Evolutionary conservation across 805 yeast genomes (phyloP).

Genomic region (Barnettozyma populi): DNA sequence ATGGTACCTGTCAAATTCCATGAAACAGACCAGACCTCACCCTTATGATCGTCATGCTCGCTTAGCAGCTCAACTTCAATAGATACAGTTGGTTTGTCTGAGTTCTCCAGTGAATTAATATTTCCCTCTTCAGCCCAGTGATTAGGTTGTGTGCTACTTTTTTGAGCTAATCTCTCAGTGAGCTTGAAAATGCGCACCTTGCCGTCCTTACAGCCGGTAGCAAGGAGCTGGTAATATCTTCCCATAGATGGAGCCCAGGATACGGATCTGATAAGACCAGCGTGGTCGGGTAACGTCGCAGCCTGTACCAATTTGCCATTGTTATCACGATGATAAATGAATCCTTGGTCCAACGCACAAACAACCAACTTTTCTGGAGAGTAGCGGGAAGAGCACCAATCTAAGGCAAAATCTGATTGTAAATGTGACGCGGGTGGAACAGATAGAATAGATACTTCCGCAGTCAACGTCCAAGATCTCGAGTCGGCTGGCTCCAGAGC

Average conservation of each 20-base stretch:
- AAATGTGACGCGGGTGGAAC: slow-evolving; percentile 73
- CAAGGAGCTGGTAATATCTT: slow-evolving; percentile 76
- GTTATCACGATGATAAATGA: slow-evolving; percentile 56
- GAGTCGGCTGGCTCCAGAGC: slow-evolving; percentile 87
- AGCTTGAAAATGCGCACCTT: slow-evolving; percentile 79
- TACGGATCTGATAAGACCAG: slow-evolving; percentile 80
- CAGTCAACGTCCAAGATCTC: slow-evolving; percentile 71
- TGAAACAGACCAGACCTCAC: slow-evolving; percentile 93
- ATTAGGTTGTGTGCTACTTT: background rate
- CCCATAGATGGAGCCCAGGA: slow-evolving; percentile 98
- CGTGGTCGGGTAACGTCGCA: slow-evolving; percentile 74
- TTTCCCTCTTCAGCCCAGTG: slow-evolving; percentile 15
- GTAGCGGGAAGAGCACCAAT: slow-evolving; percentile 89
- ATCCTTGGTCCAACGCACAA: slow-evolving; percentile 82
- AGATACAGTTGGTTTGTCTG: slow-evolving; percentile 24
- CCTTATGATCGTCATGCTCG: slow-evolving; percentile 68
- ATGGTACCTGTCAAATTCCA: slow-evolving; percentile 96
- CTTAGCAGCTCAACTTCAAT: slow-evolving; percentile 55
- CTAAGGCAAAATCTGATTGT: slow-evolving; percentile 78
- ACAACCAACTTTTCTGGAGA: slow-evolving; percentile 76
- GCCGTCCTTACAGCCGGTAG: slow-evolving; percentile 97
- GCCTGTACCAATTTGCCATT: slow-evolving; percentile 49
- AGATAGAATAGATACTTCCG: slow-evolving; percentile 61
- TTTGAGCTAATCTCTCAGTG: slow-evolving; percentile 33
- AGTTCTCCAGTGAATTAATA: slow-evolving; percentile 15